Conservation (phyloP, 805 yeast genomes). For the Lipomyces yamadae region DNA sequence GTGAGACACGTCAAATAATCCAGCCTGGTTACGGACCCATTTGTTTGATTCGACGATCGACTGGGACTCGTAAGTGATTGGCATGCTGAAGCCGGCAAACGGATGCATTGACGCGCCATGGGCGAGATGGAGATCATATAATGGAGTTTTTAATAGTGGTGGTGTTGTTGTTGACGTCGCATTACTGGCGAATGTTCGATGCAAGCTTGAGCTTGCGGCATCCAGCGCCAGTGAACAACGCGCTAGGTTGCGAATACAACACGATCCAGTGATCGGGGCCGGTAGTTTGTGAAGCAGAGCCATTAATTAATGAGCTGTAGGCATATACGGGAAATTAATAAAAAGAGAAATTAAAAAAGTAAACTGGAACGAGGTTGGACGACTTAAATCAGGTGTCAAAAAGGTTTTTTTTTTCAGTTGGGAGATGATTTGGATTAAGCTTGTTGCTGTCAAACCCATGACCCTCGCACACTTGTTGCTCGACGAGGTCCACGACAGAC, state of each 20-base stretch:
- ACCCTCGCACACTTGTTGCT: too few relatives aligned
- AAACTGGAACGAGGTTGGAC: too few relatives aligned
- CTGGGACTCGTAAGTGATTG: conserved; percentile 77
- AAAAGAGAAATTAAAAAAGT: too few relatives aligned
- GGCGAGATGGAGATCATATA: conserved; percentile 76
- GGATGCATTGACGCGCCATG: conserved; percentile 91
- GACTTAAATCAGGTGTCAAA: too few relatives aligned
- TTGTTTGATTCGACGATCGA: conserved; percentile 90
- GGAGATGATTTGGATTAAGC: too few relatives aligned
- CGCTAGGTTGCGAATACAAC: background rate
- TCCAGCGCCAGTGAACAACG: background rate
- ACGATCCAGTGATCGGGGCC: background rate
- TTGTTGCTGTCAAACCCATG: too few relatives aligned
- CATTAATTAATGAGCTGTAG: background rate
- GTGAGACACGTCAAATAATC: conserved; percentile 94
- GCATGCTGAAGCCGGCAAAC: conserved; percentile 97
- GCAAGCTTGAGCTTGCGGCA: background rate
- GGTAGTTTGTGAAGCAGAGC: background rate
- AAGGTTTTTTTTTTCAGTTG: too few relatives aligned
- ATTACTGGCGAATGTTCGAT: background rate
- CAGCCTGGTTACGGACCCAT: conserved; percentile 89
- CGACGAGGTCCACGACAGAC: too few relatives aligned
- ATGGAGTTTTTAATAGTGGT: conserved; percentile 62
- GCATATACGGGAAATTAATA: background rate
- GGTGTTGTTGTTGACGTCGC: background rate